These are phyloP conservation scores for Phaeotremella skinneri DNA, from an alignment of 768 basidiomycete species.

Conservation along the genomic window DNA sequence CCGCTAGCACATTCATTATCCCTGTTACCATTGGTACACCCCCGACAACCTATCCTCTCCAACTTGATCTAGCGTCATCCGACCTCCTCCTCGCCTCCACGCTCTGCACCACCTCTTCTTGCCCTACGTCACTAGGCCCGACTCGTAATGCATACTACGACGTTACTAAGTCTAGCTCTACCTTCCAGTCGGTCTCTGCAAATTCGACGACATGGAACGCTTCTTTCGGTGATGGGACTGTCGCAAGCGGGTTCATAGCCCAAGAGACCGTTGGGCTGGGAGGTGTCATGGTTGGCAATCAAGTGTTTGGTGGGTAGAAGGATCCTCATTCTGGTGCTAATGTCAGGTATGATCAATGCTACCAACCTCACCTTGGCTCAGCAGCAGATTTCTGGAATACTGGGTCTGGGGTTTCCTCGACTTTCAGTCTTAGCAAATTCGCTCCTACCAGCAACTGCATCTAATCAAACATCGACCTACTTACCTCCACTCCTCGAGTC, in stretches of 20 bases:
- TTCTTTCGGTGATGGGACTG: conserved; percentile 33
- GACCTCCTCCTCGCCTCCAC: conserved; percentile 40
- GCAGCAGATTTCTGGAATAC: conserved; percentile 37
- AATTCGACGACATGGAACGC: conserved; percentile 31
- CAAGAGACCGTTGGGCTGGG: conserved; percentile 26
- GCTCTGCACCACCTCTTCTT: conserved; percentile 24
- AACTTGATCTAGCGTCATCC: conserved; percentile 42
- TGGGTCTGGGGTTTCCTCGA: conserved; percentile 44
- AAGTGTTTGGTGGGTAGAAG: conserved; percentile 27
- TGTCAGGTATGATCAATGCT: conserved; percentile 34
- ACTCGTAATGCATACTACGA: conserved; percentile 33
- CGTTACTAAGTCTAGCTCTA: conserved; percentile 9
- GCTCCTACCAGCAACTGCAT: conserved; percentile 5
- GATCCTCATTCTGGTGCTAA: neutral
- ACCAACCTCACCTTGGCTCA: conserved; percentile 38
- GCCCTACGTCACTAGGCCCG: conserved; percentile 24
- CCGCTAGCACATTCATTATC: conserved; percentile 35
- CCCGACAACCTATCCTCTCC: conserved; percentile 36
- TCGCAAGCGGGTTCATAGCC: conserved; percentile 30
- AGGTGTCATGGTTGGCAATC: conserved; percentile 11
- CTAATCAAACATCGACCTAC: conserved; percentile 23
- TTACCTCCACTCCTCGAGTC: conserved; percentile 39
- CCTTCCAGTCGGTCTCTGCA: conserved; percentile 21
- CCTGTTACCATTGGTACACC: conserved; percentile 35
- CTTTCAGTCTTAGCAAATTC: conserved; percentile 19